A percentile compares a stretch with the other conserved stretches of the same genome.
phyloP scores from a whole-genome alignment of 2,329 filamentous ascomycete species.

The Xylaria sp. region DNA sequence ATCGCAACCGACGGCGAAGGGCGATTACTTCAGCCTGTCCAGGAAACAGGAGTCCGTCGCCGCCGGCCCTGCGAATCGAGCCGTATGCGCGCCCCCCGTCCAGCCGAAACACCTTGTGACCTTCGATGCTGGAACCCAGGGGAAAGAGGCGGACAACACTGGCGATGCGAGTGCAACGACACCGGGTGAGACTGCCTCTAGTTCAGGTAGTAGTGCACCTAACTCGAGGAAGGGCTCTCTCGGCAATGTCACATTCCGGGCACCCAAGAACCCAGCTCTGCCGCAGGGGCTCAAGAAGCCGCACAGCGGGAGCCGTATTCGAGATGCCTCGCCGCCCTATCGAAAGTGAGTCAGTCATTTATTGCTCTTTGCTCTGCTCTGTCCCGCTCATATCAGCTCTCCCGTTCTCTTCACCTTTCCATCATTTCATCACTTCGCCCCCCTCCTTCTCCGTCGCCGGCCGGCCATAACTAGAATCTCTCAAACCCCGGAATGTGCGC shows the following conservation, averaged over 20 bases:
- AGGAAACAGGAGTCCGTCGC: slow-evolving; percentile 31
- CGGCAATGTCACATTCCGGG: slow-evolving; percentile 61
- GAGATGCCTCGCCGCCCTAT: slow-evolving; percentile 61
- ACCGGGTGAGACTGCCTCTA: slow-evolving; percentile 52
- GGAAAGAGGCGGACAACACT: slow-evolving; percentile 46
- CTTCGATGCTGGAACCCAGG: slow-evolving; percentile 37
- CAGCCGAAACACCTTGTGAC: slow-evolving; percentile 30
- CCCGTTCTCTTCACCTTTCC: background rate
- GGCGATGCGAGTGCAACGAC: slow-evolving; percentile 50
- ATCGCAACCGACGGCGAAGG: slow-evolving; percentile 44
- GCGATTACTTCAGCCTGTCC: slow-evolving; percentile 47
- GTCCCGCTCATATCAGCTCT: background rate
- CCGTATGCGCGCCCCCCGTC: slow-evolving; percentile 27
- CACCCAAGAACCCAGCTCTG: slow-evolving; percentile 57
- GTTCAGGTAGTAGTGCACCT: slow-evolving; percentile 50
- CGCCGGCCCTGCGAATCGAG: slow-evolving; percentile 32
- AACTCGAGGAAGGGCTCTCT: slow-evolving; percentile 59
- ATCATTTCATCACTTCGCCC: background rate
- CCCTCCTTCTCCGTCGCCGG: slow-evolving; percentile 6
- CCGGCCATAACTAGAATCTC: background rate
- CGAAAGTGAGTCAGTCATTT: slow-evolving; percentile 56
- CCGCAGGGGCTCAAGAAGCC: slow-evolving; percentile 62
- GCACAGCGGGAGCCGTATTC: slow-evolving; percentile 56
- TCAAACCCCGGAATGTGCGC: background rate
- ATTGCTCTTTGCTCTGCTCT: slow-evolving; percentile 10